Percentiles rank a stretch among this genome's conserved stretches.
Conservation (phyloP, 2,329 filamentous ascomycete genomes). For the Botrytis cinerea region DNA sequence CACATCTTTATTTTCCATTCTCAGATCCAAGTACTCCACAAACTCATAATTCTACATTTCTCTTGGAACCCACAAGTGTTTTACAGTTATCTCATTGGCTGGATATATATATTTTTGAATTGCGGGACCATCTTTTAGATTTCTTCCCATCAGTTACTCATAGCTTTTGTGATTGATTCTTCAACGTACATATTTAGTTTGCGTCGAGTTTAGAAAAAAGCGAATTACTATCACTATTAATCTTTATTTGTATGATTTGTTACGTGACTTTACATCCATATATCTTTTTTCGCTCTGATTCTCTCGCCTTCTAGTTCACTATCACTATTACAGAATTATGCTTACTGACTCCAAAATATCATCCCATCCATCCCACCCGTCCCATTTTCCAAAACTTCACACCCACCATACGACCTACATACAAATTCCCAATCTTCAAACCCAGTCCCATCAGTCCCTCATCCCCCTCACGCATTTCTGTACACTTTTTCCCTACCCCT, state of each 20-base stretch:
- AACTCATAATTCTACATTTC: not conserved
- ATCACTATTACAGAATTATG: too few relatives aligned
- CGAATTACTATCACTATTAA: not conserved
- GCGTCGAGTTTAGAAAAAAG: not conserved
- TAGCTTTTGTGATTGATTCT: not conserved
- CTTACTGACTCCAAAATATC: not conserved
- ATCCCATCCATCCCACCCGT: too few relatives aligned
- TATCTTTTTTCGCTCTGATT: not conserved
- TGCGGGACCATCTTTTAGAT: not conserved
- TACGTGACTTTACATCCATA: too few relatives aligned
- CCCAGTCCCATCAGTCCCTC: not conserved
- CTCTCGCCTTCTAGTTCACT: not conserved
- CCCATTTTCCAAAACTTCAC: not conserved
- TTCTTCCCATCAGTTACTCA: not conserved
- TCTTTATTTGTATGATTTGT: not conserved
- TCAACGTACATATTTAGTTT: not conserved
- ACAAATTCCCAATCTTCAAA: not conserved
- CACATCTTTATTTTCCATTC: not conserved
- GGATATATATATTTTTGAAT: not conserved
- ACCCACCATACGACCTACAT: not conserved
- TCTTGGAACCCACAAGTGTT: not conserved
- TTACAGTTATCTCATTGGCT: not conserved
- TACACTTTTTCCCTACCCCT: rapidly evolving
- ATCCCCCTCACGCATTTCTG: not conserved
- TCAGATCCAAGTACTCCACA: not conserved